Evolutionary conservation across 306 rosid species (phyloP).

Genomic region (Trifolium subterraneum): DNA sequence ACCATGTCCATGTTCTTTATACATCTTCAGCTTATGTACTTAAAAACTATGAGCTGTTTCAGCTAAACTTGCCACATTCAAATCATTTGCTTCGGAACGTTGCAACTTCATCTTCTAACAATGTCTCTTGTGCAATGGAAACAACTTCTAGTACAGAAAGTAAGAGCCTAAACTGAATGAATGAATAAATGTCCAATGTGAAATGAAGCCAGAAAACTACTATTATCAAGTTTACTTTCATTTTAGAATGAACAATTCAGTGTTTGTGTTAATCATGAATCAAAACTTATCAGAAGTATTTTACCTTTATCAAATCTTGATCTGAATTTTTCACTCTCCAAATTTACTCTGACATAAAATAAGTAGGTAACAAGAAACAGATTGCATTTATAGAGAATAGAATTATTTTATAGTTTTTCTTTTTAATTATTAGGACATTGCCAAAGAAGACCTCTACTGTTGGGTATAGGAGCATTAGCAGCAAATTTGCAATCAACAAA

Average conservation of each 20-base stretch:
- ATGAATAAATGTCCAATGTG: too few species aligned
- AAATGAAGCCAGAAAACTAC: background rate
- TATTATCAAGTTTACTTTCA: background rate
- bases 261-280: background rate
- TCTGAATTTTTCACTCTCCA: background rate
- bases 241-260: background rate
- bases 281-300: background rate
- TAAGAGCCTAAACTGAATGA: conserved; percentile 42
- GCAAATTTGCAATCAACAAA: conserved; percentile 58
- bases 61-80: conserved; percentile 60
- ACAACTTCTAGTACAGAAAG: conserved; percentile 55
- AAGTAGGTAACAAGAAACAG: too few species aligned
- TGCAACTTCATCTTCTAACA: conserved; percentile 51
- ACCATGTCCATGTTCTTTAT: conserved; percentile 13
- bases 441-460: conserved; percentile 74
- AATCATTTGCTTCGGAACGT: conserved; percentile 52
- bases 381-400: too few species aligned
- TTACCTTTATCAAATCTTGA: background rate
- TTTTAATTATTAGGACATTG: conserved; percentile 53
- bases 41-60: conserved; percentile 38
- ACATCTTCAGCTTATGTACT: conserved; percentile 19
- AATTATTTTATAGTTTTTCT: background rate
- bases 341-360: too few species aligned
- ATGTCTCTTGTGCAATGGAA: conserved; percentile 52
- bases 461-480: conserved; percentile 78